Evolutionary conservation across 257 asterid genomes (phyloP), one percentile per base, ranked within the genome.

Genomic region (Solanum arcanum): DNA sequence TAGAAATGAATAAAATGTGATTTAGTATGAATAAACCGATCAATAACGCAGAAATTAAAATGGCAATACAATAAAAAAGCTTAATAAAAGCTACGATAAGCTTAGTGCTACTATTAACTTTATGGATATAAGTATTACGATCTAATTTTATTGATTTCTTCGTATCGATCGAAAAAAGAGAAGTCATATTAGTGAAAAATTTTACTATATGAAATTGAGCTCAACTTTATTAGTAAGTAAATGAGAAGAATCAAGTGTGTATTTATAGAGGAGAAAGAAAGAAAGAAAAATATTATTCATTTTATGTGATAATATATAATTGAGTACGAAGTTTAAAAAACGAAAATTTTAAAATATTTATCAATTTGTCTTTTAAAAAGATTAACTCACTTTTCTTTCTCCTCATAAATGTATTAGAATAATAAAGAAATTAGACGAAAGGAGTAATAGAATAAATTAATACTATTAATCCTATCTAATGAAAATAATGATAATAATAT

Each of bases 31-130:
- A 56, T 18, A 11, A 56, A 0, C n/a, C 20, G 5, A 56, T 56
- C 0, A 56, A 56, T 0, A 56, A 3, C 11, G 5, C 11, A 0
- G 0, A 56, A 18, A 56, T 18, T 56, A 56, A 56, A 56, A 56
- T 18, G 1, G n/a, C 20, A 0, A 56, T 16, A 1, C n/a, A 10
- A 18, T 56, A 56, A 18, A 56, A 2, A 56, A 56, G n/a, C n/a
- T 56, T 56, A 18, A 23, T 18, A 56, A 11, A 56, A 56, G 64
- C 64, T 56, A 1, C 64, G 11, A 56, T 56, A 0, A 56, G 21
- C n/a, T 56, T 56, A 18, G 64, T 56, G n/a, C 64, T 18, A 18
- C 64, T 56, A 10, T 56, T 56, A 56, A 18, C 64, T 7, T 56
- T 56, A 4, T 23, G 64, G 10, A 56, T 56, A 7, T 56, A 56